Evolutionary conservation across 371 early-diverging fungal species (phyloP), one percentile per base, ranked within the genome.

Genomic region (Apophysomyces ossiformis): DNA sequence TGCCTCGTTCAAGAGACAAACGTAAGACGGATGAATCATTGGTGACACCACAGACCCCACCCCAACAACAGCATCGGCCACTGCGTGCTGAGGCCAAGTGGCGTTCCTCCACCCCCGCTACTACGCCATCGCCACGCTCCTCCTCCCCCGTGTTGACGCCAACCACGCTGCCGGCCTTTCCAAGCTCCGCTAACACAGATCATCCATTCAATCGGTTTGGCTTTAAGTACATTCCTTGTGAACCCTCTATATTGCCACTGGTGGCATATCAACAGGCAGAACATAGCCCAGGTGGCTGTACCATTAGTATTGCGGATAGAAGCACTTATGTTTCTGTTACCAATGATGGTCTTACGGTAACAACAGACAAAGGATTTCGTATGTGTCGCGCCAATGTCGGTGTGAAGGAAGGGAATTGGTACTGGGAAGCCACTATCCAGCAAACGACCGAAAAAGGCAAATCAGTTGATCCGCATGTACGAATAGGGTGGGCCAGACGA

Each of bases 361-460:
- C 88, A 21, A 87, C 89, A 0, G 87, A 87, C 46, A 84, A 83
- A 64, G 91, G 91, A 0, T 91, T 89, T 70, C 86, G 90, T 1
- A 89, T 85, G 84, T 89, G 85, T 38, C 79, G 91, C 16, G 87
- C 89, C 15, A 90, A 86, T 67, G 85, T 85, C 9, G 86, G 88
- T 35, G 89, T 90, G 1, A 77, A 85, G 15, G 87, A 89, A 66
- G 90, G 90, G 6, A 78, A 75, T 37, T 90, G 90, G 90, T 90
- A 75, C 65, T 90, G 85, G 78, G 90, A 90, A 69, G 88, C 87
- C 3, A 78, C 75, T 8, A 74, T 90, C 4, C 82, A 81, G 37
- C 78, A 81, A 15, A 77, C 79, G 8, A 50, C 18, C 35, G 54
- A 50, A 21, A 64, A 68, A 50, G 77, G 77, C 0, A 62, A 62